Evolutionary conservation across 148 eudicot genomes (phyloP), one percentile per base, ranked within the genome.

Genomic region (Rhododendron ovatum): DNA sequence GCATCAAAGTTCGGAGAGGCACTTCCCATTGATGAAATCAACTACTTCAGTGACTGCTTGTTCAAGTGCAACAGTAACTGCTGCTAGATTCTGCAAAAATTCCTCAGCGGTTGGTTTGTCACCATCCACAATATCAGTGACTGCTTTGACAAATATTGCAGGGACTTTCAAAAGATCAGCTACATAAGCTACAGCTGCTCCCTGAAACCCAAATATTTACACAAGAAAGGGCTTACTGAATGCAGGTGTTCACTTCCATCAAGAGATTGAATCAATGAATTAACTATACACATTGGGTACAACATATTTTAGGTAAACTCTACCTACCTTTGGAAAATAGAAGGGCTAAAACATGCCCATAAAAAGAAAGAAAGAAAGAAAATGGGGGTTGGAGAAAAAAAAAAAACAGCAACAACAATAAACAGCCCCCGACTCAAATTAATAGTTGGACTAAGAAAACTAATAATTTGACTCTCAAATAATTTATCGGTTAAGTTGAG

Each of bases 161-260:
- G 98, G 98, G 53, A 95, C 98, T 90, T 92, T 92, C 43, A 96
- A 85, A 80, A 96, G 93, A 88, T 93, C 95, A 30, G 99, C 96
- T 80, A 95, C 98, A 83, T 94, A 97, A 65, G 98, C 95, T 86
- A 97, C 90, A 79, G 99, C 99, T 48, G 98, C 98, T 89, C 98
- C 98, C 98, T 96, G 96, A 84, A 89, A 90, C 67, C 76, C 82
- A 55, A 51, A 84, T 30, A 67, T 50, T 78, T 37, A 71, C 37
- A 33, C 84, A 51, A 83, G 61, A 28, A 81, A 33, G 67, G 48
- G 82, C 47, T 76, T 26, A 43, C 26, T 55, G 45, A 37, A 18
- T 6, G 24, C 20, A 71, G 30, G 14, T 67, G 35, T 3, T 67
- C 74, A 67, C 35, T 67, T 67, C 74, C 17, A 28, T 26, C 37